phyloP scores from a whole-genome alignment of 495 filamentous ascomycete genomes.

The Penicillium pancosmium region DNA sequence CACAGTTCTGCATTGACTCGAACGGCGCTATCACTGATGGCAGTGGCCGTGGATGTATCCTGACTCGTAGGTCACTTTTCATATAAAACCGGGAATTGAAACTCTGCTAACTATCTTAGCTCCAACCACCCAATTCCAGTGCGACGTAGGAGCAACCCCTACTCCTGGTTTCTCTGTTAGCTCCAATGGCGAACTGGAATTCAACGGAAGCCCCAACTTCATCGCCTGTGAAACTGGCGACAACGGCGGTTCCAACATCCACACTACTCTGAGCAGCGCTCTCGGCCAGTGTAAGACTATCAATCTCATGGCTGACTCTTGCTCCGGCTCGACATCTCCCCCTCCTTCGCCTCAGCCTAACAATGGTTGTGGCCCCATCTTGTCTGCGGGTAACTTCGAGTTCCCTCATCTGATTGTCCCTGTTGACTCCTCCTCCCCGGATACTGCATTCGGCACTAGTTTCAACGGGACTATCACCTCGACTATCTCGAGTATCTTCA shows the following conservation, averaged over 20 bases:
- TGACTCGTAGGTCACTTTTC: slow-evolving; percentile 45
- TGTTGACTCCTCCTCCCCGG: slow-evolving; percentile 57
- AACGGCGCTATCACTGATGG: slow-evolving; percentile 52
- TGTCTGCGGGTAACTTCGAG: slow-evolving; percentile 52
- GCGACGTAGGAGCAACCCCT: slow-evolving; percentile 54
- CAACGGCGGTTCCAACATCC: slow-evolving; percentile 52
- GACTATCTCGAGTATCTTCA: slow-evolving; percentile 64
- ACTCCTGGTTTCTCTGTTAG: slow-evolving; percentile 50
- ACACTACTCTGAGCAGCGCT: slow-evolving; percentile 44
- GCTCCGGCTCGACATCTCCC: slow-evolving; percentile 11
- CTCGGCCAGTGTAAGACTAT: slow-evolving; percentile 41
- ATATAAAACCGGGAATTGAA: not conserved
- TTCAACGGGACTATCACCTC: slow-evolving; percentile 57
- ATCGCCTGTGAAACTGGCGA: slow-evolving; percentile 55
- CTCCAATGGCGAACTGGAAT: slow-evolving; percentile 49
- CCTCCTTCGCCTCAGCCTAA: slow-evolving; percentile 18
- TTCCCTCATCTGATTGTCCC: slow-evolving; percentile 71
- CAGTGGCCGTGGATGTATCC: slow-evolving; percentile 57
- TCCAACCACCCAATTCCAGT: slow-evolving; percentile 66
- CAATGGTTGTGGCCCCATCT: slow-evolving; percentile 51
- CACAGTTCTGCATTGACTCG: slow-evolving; percentile 45
- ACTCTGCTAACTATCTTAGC: slow-evolving; percentile 31
- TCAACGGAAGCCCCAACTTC: slow-evolving; percentile 47
- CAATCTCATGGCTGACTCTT: slow-evolving; percentile 8
- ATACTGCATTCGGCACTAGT: slow-evolving; percentile 52